Evolutionary conservation across 371 early-diverging fungal genomes (phyloP), one percentile per base, ranked within the genome.

Genomic region (Choanephora cucurbitarum): DNA sequence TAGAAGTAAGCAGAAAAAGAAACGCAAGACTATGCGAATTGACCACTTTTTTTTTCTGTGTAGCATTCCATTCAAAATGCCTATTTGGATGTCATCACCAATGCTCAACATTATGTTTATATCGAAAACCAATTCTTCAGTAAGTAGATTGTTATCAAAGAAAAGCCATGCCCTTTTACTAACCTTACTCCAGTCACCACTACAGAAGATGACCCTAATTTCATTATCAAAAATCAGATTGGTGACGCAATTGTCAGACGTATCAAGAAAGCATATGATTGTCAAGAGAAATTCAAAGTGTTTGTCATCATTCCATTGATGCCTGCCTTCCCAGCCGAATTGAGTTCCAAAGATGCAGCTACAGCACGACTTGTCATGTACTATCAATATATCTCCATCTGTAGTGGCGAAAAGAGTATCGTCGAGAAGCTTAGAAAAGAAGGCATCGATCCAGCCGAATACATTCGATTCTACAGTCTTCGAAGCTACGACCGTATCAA

Each of bases 81-180:
- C 1, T 96, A 97, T 60, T 61, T 88, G 37, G 77, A 80, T 33
- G 61, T 80, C 54, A 97, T 97, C 52, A 67, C 61, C 33, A 75
- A 77, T 17, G 82, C 97, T 5, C 70, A 90, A 67, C 89, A 93
- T 62, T 95, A 86, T 67, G 78, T 97, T 23, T 97, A 97, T 70
- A 96, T 97, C 60, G 96, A 97, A 69, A 96, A 97, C 66, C 97
- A 97, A 70, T 96, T 96, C 75, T 97, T 97, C 67, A 89, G 90
- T 83, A 82, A 75, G 80, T 70, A n/a, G n/a, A n/a, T n/a, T n/a
- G n/a, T n/a, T n/a, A n/a, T n/a, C n/a, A n/a, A n/a, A n/a, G n/a
- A n/a, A n/a, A n/a, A n/a, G n/a, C n/a, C n/a, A n/a, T n/a, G n/a
- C n/a, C n/a, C n/a, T n/a, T n/a, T n/a, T n/a, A n/a, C n/a, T 62